A percentile compares a stretch with the other conserved stretches of the same genome.
These are phyloP conservation scores for Antrodiella citrinella DNA, from an alignment of 768 basidiomycete species.

Conservation along the genomic window DNA sequence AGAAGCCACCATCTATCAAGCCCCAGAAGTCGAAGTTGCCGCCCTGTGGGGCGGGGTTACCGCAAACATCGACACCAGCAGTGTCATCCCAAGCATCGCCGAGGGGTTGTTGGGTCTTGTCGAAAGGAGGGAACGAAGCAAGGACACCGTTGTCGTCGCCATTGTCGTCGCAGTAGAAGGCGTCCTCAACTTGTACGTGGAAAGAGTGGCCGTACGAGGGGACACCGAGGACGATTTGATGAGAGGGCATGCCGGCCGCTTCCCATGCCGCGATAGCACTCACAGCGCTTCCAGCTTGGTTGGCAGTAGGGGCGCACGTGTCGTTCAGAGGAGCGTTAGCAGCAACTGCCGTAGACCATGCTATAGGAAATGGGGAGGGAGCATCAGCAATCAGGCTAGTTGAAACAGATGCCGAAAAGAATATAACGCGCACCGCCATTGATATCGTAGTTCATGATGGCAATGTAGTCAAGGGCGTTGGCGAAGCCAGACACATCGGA, in stretches of 20 bases:
- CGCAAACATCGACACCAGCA: slow-evolving; percentile 50
- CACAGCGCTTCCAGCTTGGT: slow-evolving; percentile 67
- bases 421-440: slow-evolving; percentile 40
- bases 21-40: slow-evolving; percentile 62
- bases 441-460: slow-evolving; percentile 66
- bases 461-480: slow-evolving; percentile 65
- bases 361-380: neutral
- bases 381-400: too few species aligned
- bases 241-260: slow-evolving; percentile 64
- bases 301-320: slow-evolving; percentile 50
- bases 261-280: slow-evolving; percentile 72
- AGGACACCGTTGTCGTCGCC: slow-evolving; percentile 23
- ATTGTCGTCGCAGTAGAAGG: slow-evolving; percentile 28
- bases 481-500: slow-evolving; percentile 61
- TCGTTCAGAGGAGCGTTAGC: slow-evolving; percentile 83
- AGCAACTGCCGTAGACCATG: slow-evolving; percentile 39
- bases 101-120: slow-evolving; percentile 30
- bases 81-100: slow-evolving; percentile 54
- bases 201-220: slow-evolving; percentile 81
- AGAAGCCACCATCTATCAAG: slow-evolving; percentile 46
- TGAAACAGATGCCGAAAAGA: too few species aligned
- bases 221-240: slow-evolving; percentile 76
- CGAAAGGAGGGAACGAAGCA: slow-evolving; percentile 45
- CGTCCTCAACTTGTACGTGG: slow-evolving; percentile 29
- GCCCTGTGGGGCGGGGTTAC: slow-evolving; percentile 39